phyloP scores from a whole-genome alignment of 2,329 filamentous ascomycete species.

The Pezicula rhizophila region DNA sequence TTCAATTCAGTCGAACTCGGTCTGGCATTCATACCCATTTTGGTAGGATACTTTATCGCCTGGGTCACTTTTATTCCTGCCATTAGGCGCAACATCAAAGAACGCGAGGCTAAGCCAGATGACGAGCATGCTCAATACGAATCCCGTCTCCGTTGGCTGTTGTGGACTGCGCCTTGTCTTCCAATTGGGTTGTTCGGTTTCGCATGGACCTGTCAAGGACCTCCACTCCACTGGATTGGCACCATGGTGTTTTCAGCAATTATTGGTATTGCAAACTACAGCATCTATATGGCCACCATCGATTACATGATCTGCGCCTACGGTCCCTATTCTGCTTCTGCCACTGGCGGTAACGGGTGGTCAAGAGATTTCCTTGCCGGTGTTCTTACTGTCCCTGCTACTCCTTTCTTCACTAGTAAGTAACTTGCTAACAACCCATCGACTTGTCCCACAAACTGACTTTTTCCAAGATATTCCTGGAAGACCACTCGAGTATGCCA shows the following conservation, averaged over 20 bases:
- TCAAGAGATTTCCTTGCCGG: conserved; percentile 68
- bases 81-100: conserved; percentile 46
- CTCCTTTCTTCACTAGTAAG: conserved; percentile 51
- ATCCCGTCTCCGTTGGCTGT: conserved; percentile 57
- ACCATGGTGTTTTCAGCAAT: conserved; percentile 59
- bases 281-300: conserved; percentile 69
- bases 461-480: conserved; percentile 41
- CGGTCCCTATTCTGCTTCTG: conserved; percentile 66
- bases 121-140: conserved; percentile 62
- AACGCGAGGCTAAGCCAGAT: conserved; percentile 43
- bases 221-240: conserved; percentile 60
- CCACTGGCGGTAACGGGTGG: conserved; percentile 71
- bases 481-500: conserved; percentile 51
- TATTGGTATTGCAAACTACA: conserved; percentile 67
- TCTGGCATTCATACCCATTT: conserved; percentile 58
- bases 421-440: neutral
- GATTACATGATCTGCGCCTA: conserved; percentile 75
- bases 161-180: conserved; percentile 54
- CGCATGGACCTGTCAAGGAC: conserved; percentile 60
- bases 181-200: conserved; percentile 66
- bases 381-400: conserved; percentile 61
- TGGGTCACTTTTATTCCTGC: conserved; percentile 54
- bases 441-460: neutral
- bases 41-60: conserved; percentile 59
- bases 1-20: conserved; percentile 53